A percentile compares a stretch with the other conserved stretches of the same genome.
These are phyloP conservation scores for Dendrobium nobile DNA, from an alignment of 106 monocot species.

Conservation along the genomic window DNA sequence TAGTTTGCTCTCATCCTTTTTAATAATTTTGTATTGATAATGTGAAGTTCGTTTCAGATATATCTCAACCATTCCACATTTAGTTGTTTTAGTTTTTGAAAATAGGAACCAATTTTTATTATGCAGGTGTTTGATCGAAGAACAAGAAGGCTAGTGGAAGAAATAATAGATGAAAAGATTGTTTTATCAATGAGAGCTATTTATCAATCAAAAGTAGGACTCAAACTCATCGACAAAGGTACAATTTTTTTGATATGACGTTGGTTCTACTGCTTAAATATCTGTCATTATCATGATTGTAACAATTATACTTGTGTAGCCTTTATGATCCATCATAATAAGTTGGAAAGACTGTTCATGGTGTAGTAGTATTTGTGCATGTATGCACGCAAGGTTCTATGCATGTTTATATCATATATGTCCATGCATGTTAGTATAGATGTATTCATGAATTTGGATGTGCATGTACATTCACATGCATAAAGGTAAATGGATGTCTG, in stretches of 20 bases:
- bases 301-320: background rate
- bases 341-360: too few relatives aligned
- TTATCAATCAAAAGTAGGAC: constrained; percentile 94
- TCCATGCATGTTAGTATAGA: too few relatives aligned
- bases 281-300: background rate
- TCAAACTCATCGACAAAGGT: constrained; percentile 87
- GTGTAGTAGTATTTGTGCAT: too few relatives aligned
- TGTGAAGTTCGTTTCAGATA: background rate
- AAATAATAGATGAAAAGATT: constrained; percentile 89
- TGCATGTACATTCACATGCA: too few relatives aligned
- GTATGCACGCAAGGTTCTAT: too few relatives aligned
- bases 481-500: too few relatives aligned
- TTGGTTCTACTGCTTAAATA: background rate
- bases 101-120: background rate
- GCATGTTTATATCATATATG: too few relatives aligned
- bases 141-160: constrained; percentile 88
- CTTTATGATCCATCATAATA: too few relatives aligned
- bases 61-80: background rate
- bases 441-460: too few relatives aligned
- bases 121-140: constrained; percentile 84
- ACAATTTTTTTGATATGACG: background rate
- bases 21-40: background rate
- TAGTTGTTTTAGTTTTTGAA: background rate
- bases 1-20: background rate
- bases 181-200: constrained; percentile 93